These are phyloP conservation scores for Globisporangium yorkense DNA, from an alignment of 352 stramenopile genomes.

Conservation along the genomic window DNA sequence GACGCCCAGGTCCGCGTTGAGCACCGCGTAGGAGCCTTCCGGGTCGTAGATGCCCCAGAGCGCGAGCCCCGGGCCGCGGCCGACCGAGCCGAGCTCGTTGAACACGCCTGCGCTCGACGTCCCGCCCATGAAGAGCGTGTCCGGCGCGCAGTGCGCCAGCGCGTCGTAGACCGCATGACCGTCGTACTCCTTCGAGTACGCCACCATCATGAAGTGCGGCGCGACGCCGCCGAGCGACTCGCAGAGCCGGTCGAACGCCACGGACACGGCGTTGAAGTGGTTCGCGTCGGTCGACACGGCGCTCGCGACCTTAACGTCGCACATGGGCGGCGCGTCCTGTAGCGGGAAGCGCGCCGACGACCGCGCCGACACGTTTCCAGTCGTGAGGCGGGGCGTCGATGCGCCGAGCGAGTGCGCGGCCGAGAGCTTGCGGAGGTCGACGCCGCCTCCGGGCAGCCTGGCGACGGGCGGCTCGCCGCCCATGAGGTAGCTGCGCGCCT, in stretches of 20 bases:
- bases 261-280: constrained; percentile 39
- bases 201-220: constrained; percentile 77
- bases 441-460: constrained; percentile 18
- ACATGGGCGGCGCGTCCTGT: constrained; percentile 8
- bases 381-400: constrained; percentile 16
- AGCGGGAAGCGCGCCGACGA: constrained; percentile 3
- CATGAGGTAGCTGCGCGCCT: constrained; percentile 56
- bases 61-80: constrained; percentile 36
- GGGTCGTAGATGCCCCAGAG: constrained; percentile 83
- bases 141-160: constrained; percentile 47
- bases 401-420: constrained; percentile 8
- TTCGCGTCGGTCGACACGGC: constrained; percentile 58
- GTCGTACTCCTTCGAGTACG: constrained; percentile 64
- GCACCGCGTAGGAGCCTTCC: constrained; percentile 72
- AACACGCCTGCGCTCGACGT: constrained; percentile 70
- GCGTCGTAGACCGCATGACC: constrained; percentile 51
- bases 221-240: constrained; percentile 46
- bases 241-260: constrained; percentile 56
- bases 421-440: constrained; percentile 7
- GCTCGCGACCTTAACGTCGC: constrained; percentile 68
- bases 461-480: constrained; percentile 5
- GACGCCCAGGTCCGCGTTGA: constrained; percentile 55
- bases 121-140: constrained; percentile 80
- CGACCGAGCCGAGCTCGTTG: constrained; percentile 29
- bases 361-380: not conserved